Evolutionary conservation across 2,329 filamentous ascomycete species (phyloP).

Genomic region (Colletotrichum endophyticum): DNA sequence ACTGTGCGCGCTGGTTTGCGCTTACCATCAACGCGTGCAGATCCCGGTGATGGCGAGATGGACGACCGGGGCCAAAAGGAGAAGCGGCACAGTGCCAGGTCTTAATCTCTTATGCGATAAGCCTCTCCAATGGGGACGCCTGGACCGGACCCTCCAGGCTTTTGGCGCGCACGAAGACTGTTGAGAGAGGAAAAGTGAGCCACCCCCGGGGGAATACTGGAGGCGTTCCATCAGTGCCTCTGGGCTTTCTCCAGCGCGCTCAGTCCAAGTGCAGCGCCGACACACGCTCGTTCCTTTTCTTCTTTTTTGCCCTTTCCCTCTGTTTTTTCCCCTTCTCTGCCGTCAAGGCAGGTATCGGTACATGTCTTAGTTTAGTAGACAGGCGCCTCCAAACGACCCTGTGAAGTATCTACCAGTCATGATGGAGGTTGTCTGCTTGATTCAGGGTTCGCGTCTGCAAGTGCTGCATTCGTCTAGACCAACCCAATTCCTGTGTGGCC

Average conservation of each 20-base stretch:
- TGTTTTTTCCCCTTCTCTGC: not conserved
- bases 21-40: not conserved
- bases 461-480: constrained; percentile 18
- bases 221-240: not conserved
- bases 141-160: constrained; percentile 12
- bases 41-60: not conserved
- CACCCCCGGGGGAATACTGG: not conserved
- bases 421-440: not conserved
- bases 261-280: not conserved
- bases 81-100: constrained; percentile 5
- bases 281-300: not conserved
- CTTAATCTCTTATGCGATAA: constrained; percentile 12
- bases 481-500: constrained; percentile 10
- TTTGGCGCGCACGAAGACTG: constrained; percentile 6
- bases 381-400: not conserved
- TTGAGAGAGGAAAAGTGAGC: not conserved
- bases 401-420: not conserved
- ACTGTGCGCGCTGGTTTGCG: not conserved
- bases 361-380: not conserved
- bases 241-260: not conserved
- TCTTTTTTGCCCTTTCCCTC: not conserved
- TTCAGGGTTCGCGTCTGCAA: not conserved
- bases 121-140: constrained; percentile 16
- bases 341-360: not conserved
- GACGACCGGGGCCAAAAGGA: not conserved